Evolutionary conservation across 2,329 filamentous ascomycete species (phyloP).

Genomic region (Tolypocladium tropicale): DNA sequence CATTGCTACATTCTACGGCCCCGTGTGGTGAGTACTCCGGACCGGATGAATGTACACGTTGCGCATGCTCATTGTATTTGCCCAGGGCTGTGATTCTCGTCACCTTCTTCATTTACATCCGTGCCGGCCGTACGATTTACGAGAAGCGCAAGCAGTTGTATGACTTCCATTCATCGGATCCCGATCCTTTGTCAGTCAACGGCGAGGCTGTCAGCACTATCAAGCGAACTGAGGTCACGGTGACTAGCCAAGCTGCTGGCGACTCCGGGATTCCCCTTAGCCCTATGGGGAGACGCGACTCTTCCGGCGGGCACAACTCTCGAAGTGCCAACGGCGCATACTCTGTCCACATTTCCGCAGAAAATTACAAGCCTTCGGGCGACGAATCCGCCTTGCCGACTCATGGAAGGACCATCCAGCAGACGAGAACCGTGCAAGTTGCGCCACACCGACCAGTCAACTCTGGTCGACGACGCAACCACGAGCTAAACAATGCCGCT

Average conservation of each 20-base stretch:
- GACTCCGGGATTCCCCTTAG: slow-evolving; percentile 13
- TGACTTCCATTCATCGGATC: slow-evolving; percentile 39
- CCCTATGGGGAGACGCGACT: slow-evolving; percentile 10
- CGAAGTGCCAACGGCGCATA: slow-evolving; percentile 23
- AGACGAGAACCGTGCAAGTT: slow-evolving; percentile 6
- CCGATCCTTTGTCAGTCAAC: slow-evolving; percentile 27
- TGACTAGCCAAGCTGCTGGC: slow-evolving; percentile 40
- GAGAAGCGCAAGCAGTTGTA: slow-evolving; percentile 53
- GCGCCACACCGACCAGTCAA: slow-evolving; percentile 12
- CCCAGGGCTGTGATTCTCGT: slow-evolving; percentile 7
- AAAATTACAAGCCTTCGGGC: slow-evolving; percentile 4
- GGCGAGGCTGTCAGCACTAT: slow-evolving; percentile 34
- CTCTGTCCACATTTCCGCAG: slow-evolving; percentile 41
- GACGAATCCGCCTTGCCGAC: slow-evolving; percentile 17
- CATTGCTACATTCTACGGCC: slow-evolving; percentile 64
- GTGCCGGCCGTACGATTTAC: slow-evolving; percentile 53
- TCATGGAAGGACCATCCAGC: slow-evolving; percentile 11
- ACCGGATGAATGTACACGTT: slow-evolving; percentile 27
- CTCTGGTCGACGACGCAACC: slow-evolving; percentile 25
- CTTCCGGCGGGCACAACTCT: slow-evolving; percentile 5
- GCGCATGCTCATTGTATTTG: slow-evolving; percentile 19
- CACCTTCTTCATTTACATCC: slow-evolving; percentile 19
- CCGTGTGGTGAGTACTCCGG: slow-evolving; percentile 47
- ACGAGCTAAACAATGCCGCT: slow-evolving; percentile 51
- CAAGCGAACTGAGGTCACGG: slow-evolving; percentile 54